Evolutionary conservation across 192 early-diverging fungal species (phyloP).

Genomic region (Phlyctochytrium planicorne): DNA sequence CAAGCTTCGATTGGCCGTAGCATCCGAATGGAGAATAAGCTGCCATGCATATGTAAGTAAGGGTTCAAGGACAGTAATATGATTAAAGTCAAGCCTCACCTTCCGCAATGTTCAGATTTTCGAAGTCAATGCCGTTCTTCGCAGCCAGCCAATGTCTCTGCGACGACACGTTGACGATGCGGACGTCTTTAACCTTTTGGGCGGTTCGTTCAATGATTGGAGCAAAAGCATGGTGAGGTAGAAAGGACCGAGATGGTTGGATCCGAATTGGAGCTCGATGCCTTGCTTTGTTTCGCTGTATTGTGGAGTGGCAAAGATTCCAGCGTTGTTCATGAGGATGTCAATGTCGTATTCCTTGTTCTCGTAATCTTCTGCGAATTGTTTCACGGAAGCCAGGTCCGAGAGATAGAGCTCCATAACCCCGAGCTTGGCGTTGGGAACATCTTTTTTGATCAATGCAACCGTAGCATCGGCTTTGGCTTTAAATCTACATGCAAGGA

Average conservation of each 20-base stretch:
- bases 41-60: background rate
- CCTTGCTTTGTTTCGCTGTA: conserved; percentile 22
- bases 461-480: conserved; percentile 22
- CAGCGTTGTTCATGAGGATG: conserved; percentile 27
- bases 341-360: background rate
- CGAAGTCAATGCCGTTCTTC: conserved; percentile 18
- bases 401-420: conserved; percentile 40
- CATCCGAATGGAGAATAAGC: conserved; percentile 4
- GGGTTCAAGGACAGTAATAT: background rate
- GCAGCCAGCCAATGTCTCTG: background rate
- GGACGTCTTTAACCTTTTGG: background rate
- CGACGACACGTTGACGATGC: conserved; percentile 33
- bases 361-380: background rate
- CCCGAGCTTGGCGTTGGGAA: conserved; percentile 14
- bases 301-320: conserved; percentile 54
- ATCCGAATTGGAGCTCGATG: conserved; percentile 21
- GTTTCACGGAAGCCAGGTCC: conserved; percentile 22
- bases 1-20: conserved; percentile 50
- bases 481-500: conserved; percentile 19
- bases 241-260: conserved; percentile 38
- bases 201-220: conserved; percentile 11
- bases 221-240: conserved; percentile 25
- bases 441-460: conserved; percentile 15
- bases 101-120: conserved; percentile 6
- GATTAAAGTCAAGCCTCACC: background rate